Conservation (phyloP, 2,329 filamentous ascomycete species). For the Trichophyton rubrum region DNA sequence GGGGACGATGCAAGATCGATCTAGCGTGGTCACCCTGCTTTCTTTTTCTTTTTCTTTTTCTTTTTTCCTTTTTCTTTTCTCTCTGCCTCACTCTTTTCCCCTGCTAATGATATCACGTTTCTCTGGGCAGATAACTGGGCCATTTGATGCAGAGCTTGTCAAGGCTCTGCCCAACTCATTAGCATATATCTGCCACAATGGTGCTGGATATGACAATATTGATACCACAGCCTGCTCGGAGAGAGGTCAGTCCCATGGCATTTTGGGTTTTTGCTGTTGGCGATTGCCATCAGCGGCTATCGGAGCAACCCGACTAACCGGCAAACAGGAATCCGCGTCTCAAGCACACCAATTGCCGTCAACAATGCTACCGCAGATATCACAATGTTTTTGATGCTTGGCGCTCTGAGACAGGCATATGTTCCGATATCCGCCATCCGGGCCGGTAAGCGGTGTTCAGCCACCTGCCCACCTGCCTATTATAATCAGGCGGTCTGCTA, state of each 20-base stretch:
- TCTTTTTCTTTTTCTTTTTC: too few species aligned
- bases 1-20: neutral
- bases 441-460: slow-evolving; percentile 21
- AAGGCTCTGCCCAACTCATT: slow-evolving; percentile 34
- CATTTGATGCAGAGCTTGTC: slow-evolving; percentile 38
- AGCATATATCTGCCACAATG: slow-evolving; percentile 42
- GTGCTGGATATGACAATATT: slow-evolving; percentile 50
- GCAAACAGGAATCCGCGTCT: slow-evolving; percentile 27
- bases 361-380: slow-evolving; percentile 38
- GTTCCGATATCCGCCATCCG: slow-evolving; percentile 31
- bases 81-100: neutral
- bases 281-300: neutral
- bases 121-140: slow-evolving; percentile 29
- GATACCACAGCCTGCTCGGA: slow-evolving; percentile 43
- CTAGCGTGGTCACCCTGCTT: neutral
- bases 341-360: slow-evolving; percentile 36
- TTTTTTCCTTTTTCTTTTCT: too few species aligned
- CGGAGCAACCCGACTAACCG: neutral
- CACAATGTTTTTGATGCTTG: slow-evolving; percentile 37
- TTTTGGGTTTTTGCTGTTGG: neutral
- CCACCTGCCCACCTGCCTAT: neutral
- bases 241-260: slow-evolving; percentile 19
- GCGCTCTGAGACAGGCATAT: slow-evolving; percentile 34
- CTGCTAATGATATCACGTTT: neutral
- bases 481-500: neutral